These are phyloP conservation scores for Phytophthora hibernalis DNA, from an alignment of 352 stramenopile species.

Conservation along the genomic window DNA sequence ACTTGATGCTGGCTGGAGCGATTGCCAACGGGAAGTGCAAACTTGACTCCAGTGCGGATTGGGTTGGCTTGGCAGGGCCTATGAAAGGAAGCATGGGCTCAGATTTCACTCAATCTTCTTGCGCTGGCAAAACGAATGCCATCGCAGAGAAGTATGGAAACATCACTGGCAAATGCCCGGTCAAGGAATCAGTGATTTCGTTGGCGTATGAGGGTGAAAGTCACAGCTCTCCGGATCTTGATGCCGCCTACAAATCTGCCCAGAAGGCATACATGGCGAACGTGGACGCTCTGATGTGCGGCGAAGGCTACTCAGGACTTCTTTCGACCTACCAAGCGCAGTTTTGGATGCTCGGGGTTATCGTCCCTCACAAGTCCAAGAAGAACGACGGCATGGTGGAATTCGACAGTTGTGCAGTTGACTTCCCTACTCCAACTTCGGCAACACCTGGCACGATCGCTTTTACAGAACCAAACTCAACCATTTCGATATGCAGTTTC, in stretches of 20 bases:
- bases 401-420: constrained; percentile 30
- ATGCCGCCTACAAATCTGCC: constrained; percentile 30
- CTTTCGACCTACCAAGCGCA: constrained; percentile 28
- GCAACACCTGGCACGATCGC: constrained; percentile 38
- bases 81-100: constrained; percentile 38
- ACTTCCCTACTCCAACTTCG: constrained; percentile 44
- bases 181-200: constrained; percentile 14
- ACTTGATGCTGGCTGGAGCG: constrained; percentile 34
- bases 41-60: constrained; percentile 34
- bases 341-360: constrained; percentile 24
- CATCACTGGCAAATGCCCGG: constrained; percentile 25
- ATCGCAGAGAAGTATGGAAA: constrained; percentile 16
- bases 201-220: constrained; percentile 36
- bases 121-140: constrained; percentile 19
- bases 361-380: constrained; percentile 34
- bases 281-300: constrained; percentile 39
- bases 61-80: constrained; percentile 36
- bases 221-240: constrained; percentile 23
- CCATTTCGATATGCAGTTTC: constrained; percentile 59
- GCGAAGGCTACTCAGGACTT: constrained; percentile 35
- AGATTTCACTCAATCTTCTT: constrained; percentile 22
- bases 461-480: constrained; percentile 67
- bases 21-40: constrained; percentile 27
- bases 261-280: constrained; percentile 35
- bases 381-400: constrained; percentile 41